phyloP scores from a whole-genome alignment of 805 yeast genomes.

The Wickerhamiella kurtzmanii region DNA sequence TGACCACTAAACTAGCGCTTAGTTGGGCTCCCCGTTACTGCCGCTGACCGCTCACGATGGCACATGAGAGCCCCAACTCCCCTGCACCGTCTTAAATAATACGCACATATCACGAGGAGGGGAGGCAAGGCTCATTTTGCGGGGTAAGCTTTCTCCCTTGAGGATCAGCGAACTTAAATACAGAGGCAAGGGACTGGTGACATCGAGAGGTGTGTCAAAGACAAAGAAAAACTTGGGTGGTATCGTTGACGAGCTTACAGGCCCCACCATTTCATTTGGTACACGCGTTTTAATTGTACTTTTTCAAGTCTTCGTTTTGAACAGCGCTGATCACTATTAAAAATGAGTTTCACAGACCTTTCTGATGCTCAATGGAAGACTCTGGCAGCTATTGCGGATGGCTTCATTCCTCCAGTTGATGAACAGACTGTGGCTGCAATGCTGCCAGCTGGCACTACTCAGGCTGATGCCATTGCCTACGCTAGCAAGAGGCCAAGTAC shows the following conservation, averaged over 20 bases:
- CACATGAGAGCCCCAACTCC: background rate
- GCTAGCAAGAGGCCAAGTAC: background rate
- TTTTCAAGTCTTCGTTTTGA: no score
- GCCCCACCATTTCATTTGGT: no score
- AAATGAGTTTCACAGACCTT: background rate
- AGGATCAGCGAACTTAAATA: background rate
- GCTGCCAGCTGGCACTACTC: background rate
- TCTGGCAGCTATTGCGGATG: background rate
- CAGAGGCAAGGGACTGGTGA: no score
- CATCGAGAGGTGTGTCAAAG: no score
- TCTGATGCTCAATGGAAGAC: conserved; percentile 3
- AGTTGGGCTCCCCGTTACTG: no score
- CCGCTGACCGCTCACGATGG: background rate
- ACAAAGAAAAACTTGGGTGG: no score
- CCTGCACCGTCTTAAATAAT: background rate
- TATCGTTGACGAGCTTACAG: no score
- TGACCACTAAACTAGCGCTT: no score
- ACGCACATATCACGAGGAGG: no score
- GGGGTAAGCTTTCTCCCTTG: background rate
- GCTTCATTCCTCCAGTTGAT: conserved; percentile 1
- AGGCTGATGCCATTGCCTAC: background rate
- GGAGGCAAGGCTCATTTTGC: background rate
- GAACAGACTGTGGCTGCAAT: background rate
- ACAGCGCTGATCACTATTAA: no score
- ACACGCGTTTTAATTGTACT: no score